Evolutionary conservation across 352 stramenopile genomes (phyloP), one percentile per base, ranked within the genome.

Genomic region (Phytophthora podocarpi): DNA sequence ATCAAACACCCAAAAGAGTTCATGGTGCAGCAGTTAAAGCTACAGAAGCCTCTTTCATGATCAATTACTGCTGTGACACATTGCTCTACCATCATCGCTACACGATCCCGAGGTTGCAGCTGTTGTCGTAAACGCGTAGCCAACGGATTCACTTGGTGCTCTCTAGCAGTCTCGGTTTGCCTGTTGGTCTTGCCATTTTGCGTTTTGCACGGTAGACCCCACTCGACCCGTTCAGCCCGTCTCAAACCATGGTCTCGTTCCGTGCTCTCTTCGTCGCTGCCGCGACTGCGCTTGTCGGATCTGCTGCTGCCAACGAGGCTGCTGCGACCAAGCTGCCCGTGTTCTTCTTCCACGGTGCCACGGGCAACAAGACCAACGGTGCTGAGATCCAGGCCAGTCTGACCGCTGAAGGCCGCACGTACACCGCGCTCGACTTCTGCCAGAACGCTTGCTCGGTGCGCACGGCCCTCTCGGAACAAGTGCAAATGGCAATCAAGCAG

Each of bases 291-390:
- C n/a, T 72, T 11, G 51, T 68, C 10, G 52, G 58, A 20, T 58
- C 51, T n/a, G 47, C 47, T 45, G 37, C 58, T 18, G 56, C 47
- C 26, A 60, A 40, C 11, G 58, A 72, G 15, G 58, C 64, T 52
- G 42, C 63, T 7, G 55, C 12, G 4, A 21, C 40, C 41, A 67
- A 66, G 24, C 67, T 87, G 9, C 78, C 78, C 0, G 70, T 83
- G 1, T 70, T 85, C 52, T 87, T 83, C 56, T 85, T 87, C 63
- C 78, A 85, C 50, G 78, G 78, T 3, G 62, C 71, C 11, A 79
- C 64, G 4, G 57, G 59, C n/a, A 76, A 79, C 50, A 56, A 62
- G 31, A 67, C 59, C 15, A 68, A 74, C 30, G 78, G 70, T 1
- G 24, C 59, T 23, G 49, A 70, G 36, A 70, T 85, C 13, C 37